A percentile compares a stretch with the other conserved stretches of the same genome.
These are phyloP conservation scores for Coemansia sp. DNA, from an alignment of 192 early-diverging fungal genomes.

Conservation along the genomic window DNA sequence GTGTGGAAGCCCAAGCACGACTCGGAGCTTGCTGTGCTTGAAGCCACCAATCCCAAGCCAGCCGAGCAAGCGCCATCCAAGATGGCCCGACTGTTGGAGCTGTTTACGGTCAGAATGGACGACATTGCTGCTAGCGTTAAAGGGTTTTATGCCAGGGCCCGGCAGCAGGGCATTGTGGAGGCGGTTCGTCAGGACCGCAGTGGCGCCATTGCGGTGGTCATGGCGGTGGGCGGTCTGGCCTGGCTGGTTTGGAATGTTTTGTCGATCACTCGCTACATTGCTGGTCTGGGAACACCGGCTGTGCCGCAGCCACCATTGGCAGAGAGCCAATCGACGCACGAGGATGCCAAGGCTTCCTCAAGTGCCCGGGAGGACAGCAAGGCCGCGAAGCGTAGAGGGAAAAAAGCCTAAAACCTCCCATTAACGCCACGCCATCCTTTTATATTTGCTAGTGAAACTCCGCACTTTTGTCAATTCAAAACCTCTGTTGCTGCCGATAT, in stretches of 20 bases:
- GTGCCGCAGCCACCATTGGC: slow-evolving; percentile 3
- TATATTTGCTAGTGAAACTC: slow-evolving; percentile 1
- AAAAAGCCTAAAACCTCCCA: slow-evolving; percentile 8
- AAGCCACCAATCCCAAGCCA: slow-evolving; percentile 33
- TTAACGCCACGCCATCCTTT: slow-evolving; percentile 6
- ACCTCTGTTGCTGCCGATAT: not conserved
- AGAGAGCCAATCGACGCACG: not conserved
- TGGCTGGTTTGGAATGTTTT: slow-evolving; percentile 43
- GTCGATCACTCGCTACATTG: slow-evolving; percentile 14
- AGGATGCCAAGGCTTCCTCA: slow-evolving; percentile 1
- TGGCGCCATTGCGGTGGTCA: slow-evolving; percentile 31
- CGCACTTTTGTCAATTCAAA: slow-evolving; percentile 4
- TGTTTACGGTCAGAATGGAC: slow-evolving; percentile 28
- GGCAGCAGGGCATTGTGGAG: slow-evolving; percentile 15
- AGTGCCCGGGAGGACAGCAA: slow-evolving; percentile 2
- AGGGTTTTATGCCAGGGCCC: slow-evolving; percentile 17
- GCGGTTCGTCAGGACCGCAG: slow-evolving; percentile 30
- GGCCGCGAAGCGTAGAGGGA: slow-evolving; percentile 20
- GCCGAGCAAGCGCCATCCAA: slow-evolving; percentile 11
- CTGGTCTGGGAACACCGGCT: slow-evolving; percentile 4
- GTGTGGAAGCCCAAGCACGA: slow-evolving; percentile 75
- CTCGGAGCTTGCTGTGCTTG: slow-evolving; percentile 56
- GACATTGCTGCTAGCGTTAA: slow-evolving; percentile 31
- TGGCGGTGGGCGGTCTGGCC: slow-evolving; percentile 26
- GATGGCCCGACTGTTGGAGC: slow-evolving; percentile 11